Percentiles rank a stretch among this genome's conserved stretches.
Evolutionary conservation across 805 yeast genomes (phyloP).

Genomic region (Helenozyma rhizophorensis): DNA sequence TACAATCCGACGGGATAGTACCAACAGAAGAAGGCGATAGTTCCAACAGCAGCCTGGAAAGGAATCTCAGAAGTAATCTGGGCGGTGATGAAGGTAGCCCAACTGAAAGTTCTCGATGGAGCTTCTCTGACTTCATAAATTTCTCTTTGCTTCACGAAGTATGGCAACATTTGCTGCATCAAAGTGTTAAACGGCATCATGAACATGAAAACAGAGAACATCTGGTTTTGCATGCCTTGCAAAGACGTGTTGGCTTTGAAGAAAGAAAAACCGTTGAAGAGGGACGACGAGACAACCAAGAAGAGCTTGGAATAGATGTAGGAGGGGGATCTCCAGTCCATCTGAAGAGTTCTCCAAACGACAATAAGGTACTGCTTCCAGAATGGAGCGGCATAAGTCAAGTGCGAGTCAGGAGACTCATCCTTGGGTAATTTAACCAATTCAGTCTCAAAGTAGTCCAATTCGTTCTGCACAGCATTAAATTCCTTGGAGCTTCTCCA

Average conservation of each 20-base stretch:
- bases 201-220: conserved; percentile 47
- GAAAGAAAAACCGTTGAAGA: conserved; percentile 71
- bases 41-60: conserved; percentile 46
- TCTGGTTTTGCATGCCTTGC: conserved; percentile 64
- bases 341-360: conserved; percentile 25
- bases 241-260: conserved; percentile 58
- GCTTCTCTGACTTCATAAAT: conserved; percentile 45
- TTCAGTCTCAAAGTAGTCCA: conserved; percentile 61
- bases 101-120: conserved; percentile 41
- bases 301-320: conserved; percentile 60
- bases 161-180: conserved; percentile 38
- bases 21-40: conserved; percentile 58
- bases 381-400: conserved; percentile 14
- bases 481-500: conserved; percentile 72
- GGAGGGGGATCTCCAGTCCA: conserved; percentile 57
- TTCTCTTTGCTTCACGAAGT: conserved; percentile 42
- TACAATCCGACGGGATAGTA: conserved; percentile 49
- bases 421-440: conserved; percentile 22
- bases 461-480: conserved; percentile 52
- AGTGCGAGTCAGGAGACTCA: conserved; percentile 19
- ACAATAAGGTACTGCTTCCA: conserved; percentile 14
- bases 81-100: conserved; percentile 38
- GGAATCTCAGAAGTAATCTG: conserved; percentile 44
- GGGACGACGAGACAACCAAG: conserved; percentile 49
- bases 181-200: conserved; percentile 36